Conservation (phyloP, 2,329 filamentous ascomycete genomes). For the Ophiostoma sp. region DNA sequence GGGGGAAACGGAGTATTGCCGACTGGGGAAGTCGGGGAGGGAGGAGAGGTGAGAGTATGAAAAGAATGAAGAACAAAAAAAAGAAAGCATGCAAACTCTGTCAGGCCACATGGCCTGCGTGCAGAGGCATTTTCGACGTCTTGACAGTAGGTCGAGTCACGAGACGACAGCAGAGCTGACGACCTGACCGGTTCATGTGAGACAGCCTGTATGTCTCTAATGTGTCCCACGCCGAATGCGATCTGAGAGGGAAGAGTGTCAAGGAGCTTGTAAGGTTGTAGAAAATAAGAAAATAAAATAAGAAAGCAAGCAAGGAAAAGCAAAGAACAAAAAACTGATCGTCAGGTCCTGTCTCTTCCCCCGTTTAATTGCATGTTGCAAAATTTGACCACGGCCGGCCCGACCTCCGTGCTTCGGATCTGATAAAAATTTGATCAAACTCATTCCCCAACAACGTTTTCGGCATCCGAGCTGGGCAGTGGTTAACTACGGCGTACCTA, state of each 20-base stretch:
- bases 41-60: neutral
- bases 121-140: neutral
- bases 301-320: neutral
- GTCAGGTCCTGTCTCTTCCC: neutral
- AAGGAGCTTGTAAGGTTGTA: neutral
- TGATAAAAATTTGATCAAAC: neutral
- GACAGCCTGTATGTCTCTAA: neutral
- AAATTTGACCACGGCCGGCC: neutral
- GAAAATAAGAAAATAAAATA: neutral
- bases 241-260: neutral
- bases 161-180: neutral
- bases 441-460: neutral
- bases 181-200: neutral
- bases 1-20: neutral
- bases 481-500: conserved; percentile 12
- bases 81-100: neutral
- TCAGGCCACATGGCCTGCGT: neutral
- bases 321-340: neutral
- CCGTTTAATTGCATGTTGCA: neutral
- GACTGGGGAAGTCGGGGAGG: neutral
- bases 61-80: neutral
- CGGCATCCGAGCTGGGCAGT: neutral
- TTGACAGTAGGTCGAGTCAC: neutral
- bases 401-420: neutral
- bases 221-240: neutral